Evolutionary conservation across 2,329 filamentous ascomycete genomes (phyloP).

Genomic region (Colletotrichum caudatum): DNA sequence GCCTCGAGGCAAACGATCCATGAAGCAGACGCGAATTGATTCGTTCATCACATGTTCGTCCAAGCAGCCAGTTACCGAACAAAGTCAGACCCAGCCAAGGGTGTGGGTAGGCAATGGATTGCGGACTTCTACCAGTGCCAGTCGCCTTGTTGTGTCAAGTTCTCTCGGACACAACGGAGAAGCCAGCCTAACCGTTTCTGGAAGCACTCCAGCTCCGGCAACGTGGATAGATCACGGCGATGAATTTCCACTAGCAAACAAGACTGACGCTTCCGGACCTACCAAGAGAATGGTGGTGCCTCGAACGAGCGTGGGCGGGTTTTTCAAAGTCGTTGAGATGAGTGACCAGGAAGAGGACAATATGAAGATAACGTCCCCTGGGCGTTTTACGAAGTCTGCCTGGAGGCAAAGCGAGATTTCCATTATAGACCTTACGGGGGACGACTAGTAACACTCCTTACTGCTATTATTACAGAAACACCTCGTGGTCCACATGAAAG

Average conservation of each 20-base stretch:
- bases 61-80: background rate
- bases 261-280: background rate
- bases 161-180: background rate
- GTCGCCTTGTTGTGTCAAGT: background rate
- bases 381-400: background rate
- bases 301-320: slow-evolving; percentile 53
- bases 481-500: background rate
- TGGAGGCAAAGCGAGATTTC: slow-evolving; percentile 34
- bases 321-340: slow-evolving; percentile 53
- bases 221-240: background rate
- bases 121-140: background rate
- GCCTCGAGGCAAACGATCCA: slow-evolving; percentile 19
- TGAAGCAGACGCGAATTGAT: slow-evolving; percentile 49
- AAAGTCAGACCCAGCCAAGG: slow-evolving; percentile 4
- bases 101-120: background rate
- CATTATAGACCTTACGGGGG: slow-evolving; percentile 41
- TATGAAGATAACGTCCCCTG: background rate
- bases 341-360: slow-evolving; percentile 48
- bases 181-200: background rate
- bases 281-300: slow-evolving; percentile 54
- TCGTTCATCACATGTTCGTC: slow-evolving; percentile 25
- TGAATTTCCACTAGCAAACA: slow-evolving; percentile 27
- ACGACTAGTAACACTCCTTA: slow-evolving; percentile 10
- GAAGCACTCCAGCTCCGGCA: background rate
- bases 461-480: background rate